Evolutionary conservation across 2,329 filamentous ascomycete species (phyloP).

Genomic region (Cercospora zeina): DNA sequence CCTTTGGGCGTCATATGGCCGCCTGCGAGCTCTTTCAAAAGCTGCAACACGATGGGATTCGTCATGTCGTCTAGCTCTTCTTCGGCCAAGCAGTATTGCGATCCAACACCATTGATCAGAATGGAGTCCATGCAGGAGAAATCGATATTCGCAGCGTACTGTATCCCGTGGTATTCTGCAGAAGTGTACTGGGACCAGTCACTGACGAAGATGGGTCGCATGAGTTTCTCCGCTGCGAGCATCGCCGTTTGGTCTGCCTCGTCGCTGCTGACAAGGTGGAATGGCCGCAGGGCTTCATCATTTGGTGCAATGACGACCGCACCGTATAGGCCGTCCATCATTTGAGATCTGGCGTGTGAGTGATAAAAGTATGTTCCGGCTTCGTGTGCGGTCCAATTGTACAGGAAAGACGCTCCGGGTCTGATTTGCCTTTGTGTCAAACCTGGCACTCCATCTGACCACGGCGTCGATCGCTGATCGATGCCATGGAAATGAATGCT

Average conservation of each 20-base stretch:
- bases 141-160: slow-evolving; percentile 50
- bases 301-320: slow-evolving; percentile 53
- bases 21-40: slow-evolving; percentile 32
- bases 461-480: slow-evolving; percentile 27
- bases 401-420: slow-evolving; percentile 20
- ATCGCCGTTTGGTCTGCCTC: slow-evolving; percentile 48
- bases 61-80: slow-evolving; percentile 48
- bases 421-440: slow-evolving; percentile 25
- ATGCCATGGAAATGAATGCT: slow-evolving; percentile 26
- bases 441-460: slow-evolving; percentile 24
- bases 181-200: slow-evolving; percentile 61
- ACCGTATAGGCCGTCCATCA: slow-evolving; percentile 62
- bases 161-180: slow-evolving; percentile 49
- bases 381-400: slow-evolving; percentile 21
- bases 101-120: slow-evolving; percentile 57
- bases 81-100: slow-evolving; percentile 53
- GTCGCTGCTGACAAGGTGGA: slow-evolving; percentile 52
- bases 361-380: slow-evolving; percentile 22
- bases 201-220: slow-evolving; percentile 54
- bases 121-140: slow-evolving; percentile 61
- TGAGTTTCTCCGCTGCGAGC: slow-evolving; percentile 50
- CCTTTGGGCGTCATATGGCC: slow-evolving; percentile 39
- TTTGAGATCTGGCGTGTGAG: slow-evolving; percentile 43
- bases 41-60: slow-evolving; percentile 35
- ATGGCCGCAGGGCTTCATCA: slow-evolving; percentile 49